Base-by-base conservation (phyloP, 345 rosid species). In the Geranium brycei region DNA sequence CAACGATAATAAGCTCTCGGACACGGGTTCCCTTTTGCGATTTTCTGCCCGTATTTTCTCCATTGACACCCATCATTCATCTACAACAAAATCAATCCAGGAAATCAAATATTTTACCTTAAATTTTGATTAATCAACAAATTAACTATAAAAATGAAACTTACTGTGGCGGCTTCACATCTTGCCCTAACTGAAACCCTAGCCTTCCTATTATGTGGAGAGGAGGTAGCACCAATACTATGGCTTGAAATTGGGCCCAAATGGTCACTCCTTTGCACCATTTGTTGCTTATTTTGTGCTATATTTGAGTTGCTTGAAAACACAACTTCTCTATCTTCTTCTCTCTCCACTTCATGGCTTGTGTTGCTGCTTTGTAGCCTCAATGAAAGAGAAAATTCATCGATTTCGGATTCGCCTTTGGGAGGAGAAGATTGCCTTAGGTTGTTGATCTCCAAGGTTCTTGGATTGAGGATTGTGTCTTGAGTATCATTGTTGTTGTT, bases 181-280 rank as follows among this genome's bases (percentile, higher is more conserved):
- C 81, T 76, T 8, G 84, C 80, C 73, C 87, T 64, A 47, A 83
- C 87, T 0, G 87, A 78, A 76, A 83, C 87, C 76, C 85, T 79
- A 18, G 87, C 67, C 67, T 83, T 83, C 62, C 82, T 74, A 65
- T 80, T 81, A 30, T 35, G 38, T 32, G 80, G 70, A 13, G 78
- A 56, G 35, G 78, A 70, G 61, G 77, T 64, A 15, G 56, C 68
- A n/a, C 19, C 79, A 13, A 23, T 23, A 23, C 28, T 2, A 23
- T 23, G 28, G 28, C 28, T 23, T 23, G 28, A 23, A 2, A 23
- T 23, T 23, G 28, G 28, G 2, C 74, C 69, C 18, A 70, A 64
- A 18, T 63, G 40, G 15, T 77, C 74, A 5, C 58, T 68, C 51
- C 70, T 76, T n/a, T 72, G 82, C 63, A 72, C 65, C 69, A 75